Percentiles rank a stretch among this genome's conserved stretches.
Conservation (phyloP, 1,284 basidiomycete species). For the Ceratobasidium sp. region DNA sequence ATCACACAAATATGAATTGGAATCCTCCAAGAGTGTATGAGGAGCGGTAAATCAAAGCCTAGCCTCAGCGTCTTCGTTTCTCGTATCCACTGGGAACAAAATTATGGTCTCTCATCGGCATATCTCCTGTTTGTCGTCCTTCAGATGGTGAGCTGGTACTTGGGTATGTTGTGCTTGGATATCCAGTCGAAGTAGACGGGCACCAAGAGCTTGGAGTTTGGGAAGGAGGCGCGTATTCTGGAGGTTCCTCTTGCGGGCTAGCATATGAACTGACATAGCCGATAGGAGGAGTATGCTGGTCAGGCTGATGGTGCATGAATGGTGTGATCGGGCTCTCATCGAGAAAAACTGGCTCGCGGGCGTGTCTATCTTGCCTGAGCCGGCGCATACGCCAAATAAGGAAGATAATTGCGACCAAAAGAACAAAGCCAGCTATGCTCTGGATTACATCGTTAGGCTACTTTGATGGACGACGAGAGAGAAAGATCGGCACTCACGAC, state of each 20-base stretch:
- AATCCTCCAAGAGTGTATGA: neutral
- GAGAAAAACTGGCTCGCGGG: neutral
- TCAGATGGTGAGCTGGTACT: neutral
- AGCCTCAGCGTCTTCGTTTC: neutral
- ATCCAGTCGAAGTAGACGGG: neutral
- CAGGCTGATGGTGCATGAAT: neutral
- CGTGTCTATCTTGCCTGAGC: neutral
- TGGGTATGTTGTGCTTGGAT: neutral
- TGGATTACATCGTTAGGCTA: neutral
- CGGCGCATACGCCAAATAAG: neutral
- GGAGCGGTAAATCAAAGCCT: neutral
- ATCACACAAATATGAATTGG: neutral
- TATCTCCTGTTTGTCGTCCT: neutral
- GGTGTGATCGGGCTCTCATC: neutral
- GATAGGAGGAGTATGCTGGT: neutral
- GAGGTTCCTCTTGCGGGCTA: neutral
- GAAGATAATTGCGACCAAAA: neutral
- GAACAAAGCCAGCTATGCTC: neutral
- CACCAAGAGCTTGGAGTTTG: neutral
- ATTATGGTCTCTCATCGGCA: neutral
- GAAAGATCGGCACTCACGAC: neutral
- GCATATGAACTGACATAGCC: neutral
- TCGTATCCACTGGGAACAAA: neutral
- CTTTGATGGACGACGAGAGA: neutral
- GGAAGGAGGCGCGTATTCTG: neutral